Percentiles rank a stretch among this genome's conserved stretches.
Conservation (phyloP, 768 basidiomycete species). For the Nidularia pulvinata region DNA sequence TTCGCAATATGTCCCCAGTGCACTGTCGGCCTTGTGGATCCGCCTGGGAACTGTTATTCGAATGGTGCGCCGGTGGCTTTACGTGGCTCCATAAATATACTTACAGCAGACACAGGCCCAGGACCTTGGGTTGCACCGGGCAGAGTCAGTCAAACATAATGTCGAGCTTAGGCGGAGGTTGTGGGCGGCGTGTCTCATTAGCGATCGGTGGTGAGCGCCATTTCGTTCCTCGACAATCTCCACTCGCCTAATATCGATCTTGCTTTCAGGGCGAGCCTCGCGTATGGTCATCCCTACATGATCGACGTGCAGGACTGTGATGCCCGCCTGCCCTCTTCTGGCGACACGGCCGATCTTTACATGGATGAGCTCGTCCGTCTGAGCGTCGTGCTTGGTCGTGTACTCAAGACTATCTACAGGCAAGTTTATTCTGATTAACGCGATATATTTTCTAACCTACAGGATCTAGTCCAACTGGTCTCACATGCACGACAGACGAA, state of each 20-base stretch:
- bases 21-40: slow-evolving; percentile 85
- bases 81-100: slow-evolving; percentile 1
- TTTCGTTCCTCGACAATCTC: neutral
- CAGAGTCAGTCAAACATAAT: slow-evolving; percentile 81
- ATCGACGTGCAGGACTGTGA: slow-evolving; percentile 98
- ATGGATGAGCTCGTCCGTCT: slow-evolving; percentile 91
- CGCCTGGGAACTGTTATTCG: slow-evolving; percentile 88
- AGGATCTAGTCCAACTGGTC: slow-evolving; percentile 72
- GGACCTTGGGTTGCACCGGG: slow-evolving; percentile 93
- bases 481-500: slow-evolving; percentile 84
- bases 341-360: slow-evolving; percentile 76
- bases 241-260: neutral
- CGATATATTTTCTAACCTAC: slow-evolving; percentile 2
- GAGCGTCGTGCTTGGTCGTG: slow-evolving; percentile 88
- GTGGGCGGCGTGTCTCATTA: slow-evolving; percentile 95
- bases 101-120: slow-evolving; percentile 65
- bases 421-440: slow-evolving; percentile 21
- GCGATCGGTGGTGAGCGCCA: slow-evolving; percentile 80
- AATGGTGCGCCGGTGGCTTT: slow-evolving; percentile 62
- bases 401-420: slow-evolving; percentile 95
- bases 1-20: slow-evolving; percentile 85
- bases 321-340: slow-evolving; percentile 88
- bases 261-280: slow-evolving; percentile 69
- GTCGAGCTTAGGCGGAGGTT: slow-evolving; percentile 88
- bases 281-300: slow-evolving; percentile 94